phyloP scores from a whole-genome alignment of 176 grass and related monocot genomes.

The Tuctoria greenei region DNA sequence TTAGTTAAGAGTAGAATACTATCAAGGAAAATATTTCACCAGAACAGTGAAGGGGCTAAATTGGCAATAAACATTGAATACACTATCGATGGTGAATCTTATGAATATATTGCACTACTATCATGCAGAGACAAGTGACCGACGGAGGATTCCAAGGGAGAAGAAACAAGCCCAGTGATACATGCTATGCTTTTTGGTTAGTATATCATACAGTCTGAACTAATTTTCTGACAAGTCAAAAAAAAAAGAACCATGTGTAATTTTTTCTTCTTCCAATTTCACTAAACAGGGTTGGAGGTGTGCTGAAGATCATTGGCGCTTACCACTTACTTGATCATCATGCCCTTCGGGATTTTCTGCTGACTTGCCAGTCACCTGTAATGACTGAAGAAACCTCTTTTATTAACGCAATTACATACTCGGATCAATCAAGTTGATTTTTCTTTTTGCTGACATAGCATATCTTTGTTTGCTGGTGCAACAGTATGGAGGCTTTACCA shows the following conservation, averaged over 20 bases:
- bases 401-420: neutral
- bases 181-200: slow-evolving; percentile 97
- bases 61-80: neutral
- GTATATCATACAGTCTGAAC: neutral
- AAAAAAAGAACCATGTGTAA: neutral
- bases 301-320: slow-evolving; percentile 71
- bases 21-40: neutral
- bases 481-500: slow-evolving; percentile 81
- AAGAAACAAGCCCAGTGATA: slow-evolving; percentile 76
- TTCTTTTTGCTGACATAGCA: slow-evolving; percentile 13
- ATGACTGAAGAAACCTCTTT: neutral
- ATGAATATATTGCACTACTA: slow-evolving; percentile 9
- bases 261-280: slow-evolving; percentile 8
- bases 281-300: slow-evolving; percentile 70
- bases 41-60: neutral
- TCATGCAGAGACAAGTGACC: slow-evolving; percentile 57
- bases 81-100: neutral
- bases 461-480: neutral
- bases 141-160: slow-evolving; percentile 89
- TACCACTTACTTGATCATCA: slow-evolving; percentile 51
- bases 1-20: neutral
- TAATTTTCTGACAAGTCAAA: neutral
- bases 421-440: neutral
- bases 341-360: slow-evolving; percentile 62
- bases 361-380: slow-evolving; percentile 81